Evolutionary conservation across 306 rosid genomes (phyloP).

Genomic region (Quercus cerris): DNA sequence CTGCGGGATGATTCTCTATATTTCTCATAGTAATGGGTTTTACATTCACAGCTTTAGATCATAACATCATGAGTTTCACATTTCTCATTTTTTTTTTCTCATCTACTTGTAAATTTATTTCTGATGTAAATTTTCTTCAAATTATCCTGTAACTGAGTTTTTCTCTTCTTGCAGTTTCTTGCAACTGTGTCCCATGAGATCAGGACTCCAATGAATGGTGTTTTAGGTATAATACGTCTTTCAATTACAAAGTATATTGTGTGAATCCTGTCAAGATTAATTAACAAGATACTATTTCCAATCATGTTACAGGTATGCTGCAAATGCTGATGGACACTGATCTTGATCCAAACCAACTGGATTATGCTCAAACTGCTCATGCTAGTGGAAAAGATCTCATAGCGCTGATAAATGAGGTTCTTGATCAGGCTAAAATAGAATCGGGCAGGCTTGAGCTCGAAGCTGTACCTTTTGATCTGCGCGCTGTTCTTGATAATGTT

Average conservation of each 20-base stretch:
- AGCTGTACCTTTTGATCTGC: conserved; percentile 75
- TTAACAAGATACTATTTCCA: conserved; percentile 15
- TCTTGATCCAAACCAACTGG: conserved; percentile 74
- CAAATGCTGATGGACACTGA: conserved; percentile 97
- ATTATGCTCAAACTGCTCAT: conserved; percentile 80
- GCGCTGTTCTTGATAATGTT: conserved; percentile 73
- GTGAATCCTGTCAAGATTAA: conserved; percentile 4
- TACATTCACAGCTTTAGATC: conserved; percentile 5
- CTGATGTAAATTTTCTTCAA: not conserved
- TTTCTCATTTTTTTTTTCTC: not conserved
- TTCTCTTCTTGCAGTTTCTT: conserved; percentile 65
- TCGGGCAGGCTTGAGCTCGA: conserved; percentile 94
- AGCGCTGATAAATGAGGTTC: conserved; percentile 90
- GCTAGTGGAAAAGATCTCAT: conserved; percentile 81
- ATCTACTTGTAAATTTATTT: not conserved
- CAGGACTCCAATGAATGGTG: conserved; percentile 99
- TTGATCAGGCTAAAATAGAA: conserved; percentile 95
- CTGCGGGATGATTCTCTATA: conserved; percentile 1
- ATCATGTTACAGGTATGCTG: conserved; percentile 74
- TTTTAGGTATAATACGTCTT: conserved; percentile 59
- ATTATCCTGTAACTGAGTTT: conserved; percentile 13
- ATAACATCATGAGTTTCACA: not conserved
- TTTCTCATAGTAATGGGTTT: conserved; percentile 14
- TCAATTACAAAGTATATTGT: conserved; percentile 15
- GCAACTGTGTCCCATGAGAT: conserved; percentile 99